Base-by-base conservation (phyloP, 2,329 filamentous ascomycete species). In the Ceratocystiopsis brevicomis region DNA sequence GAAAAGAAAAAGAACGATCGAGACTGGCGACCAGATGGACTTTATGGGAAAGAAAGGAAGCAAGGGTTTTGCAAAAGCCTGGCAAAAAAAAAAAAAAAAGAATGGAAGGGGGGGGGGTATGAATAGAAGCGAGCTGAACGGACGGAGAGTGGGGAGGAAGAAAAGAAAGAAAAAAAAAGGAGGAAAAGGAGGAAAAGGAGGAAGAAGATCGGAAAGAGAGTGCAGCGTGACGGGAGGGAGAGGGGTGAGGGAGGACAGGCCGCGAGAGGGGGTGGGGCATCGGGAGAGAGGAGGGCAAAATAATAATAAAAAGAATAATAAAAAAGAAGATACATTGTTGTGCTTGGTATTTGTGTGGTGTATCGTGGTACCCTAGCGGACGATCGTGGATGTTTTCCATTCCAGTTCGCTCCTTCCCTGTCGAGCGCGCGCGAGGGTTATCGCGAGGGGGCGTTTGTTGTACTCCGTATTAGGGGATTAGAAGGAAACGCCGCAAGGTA, bases 1-100 rank as follows among this genome's bases (percentile, higher is more conserved):
- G 30, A 19, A 15, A 40, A 37, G 18, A 32, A 13, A 40, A 35
- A 13, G 42, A 33, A 10, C 14, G 38, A 38, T 38, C 47, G 44
- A 51, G 38, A 41, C 48, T 49, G 44, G 47, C 47, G 49, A 49
- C 48, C 44, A 21, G 18, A 34, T 10, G 38, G 32, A 34, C 19
- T 38, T 45, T 39, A 36, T 44, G 40, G 39, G 46, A 45, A 46
- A 32, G 32, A 42, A 41, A 41, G 46, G 48, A 47, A 41, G 45
- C 41, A 45, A 48, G 37, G 44, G 44, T 36, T 44, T 40, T n/a
- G n/a, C 34, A 21, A 34, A 38, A 40, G 21, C 43, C 33, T 25
- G 38, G 38, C 16, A 19, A 17, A 16, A 39, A 38, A 39, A 40
- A n/a, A 36, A 37, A 15, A 19, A 17, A 16, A 39, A 13, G 38